A percentile compares a stretch with the other conserved stretches of the same genome.
These are phyloP conservation scores for Ambrosia hybrid DNA, from an alignment of 140 eudicot genomes.

Conservation along the genomic window DNA sequence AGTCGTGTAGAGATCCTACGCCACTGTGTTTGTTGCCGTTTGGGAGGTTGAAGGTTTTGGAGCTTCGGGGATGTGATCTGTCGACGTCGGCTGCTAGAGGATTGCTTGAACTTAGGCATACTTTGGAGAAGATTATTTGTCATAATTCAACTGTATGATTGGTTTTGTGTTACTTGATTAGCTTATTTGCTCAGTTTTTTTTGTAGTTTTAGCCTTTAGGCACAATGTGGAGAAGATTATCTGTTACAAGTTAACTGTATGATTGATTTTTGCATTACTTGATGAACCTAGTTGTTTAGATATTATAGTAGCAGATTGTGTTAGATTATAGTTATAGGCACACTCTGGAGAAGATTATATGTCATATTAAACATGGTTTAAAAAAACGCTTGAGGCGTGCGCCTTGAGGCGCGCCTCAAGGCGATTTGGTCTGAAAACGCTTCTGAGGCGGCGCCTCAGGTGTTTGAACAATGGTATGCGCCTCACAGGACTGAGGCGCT, in stretches of 20 bases:
- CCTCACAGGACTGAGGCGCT: too few relatives aligned
- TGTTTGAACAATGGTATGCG: too few relatives aligned
- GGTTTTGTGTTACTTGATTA: too few relatives aligned
- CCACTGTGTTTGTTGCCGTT: constrained; percentile 61
- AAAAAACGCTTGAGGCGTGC: too few relatives aligned
- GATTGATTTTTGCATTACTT: constrained; percentile 11
- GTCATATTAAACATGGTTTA: too few relatives aligned
- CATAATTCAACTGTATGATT: constrained; percentile 72
- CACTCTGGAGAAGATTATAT: too few relatives aligned
- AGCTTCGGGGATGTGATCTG: constrained; percentile 86
- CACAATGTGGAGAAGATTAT: constrained; percentile 78
- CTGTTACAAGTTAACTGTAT: constrained; percentile 82
- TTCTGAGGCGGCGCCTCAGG: too few relatives aligned
- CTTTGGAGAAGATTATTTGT: constrained; percentile 83
- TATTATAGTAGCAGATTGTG: too few relatives aligned
- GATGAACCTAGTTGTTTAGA: background rate
- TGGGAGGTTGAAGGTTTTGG: constrained; percentile 69
- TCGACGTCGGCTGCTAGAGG: constrained; percentile 75
- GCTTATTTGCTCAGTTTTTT: constrained; percentile 57
- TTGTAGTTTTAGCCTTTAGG: constrained; percentile 29
- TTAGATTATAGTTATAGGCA: too few relatives aligned
- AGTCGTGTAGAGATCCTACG: constrained; percentile 71
- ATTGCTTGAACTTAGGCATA: constrained; percentile 68
- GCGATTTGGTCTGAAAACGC: too few relatives aligned
- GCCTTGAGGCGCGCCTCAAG: too few relatives aligned